Evolutionary conservation across 345 rosid species (phyloP), one percentile per base, ranked within the genome.

Genomic region (Geranium rotundifolium): DNA sequence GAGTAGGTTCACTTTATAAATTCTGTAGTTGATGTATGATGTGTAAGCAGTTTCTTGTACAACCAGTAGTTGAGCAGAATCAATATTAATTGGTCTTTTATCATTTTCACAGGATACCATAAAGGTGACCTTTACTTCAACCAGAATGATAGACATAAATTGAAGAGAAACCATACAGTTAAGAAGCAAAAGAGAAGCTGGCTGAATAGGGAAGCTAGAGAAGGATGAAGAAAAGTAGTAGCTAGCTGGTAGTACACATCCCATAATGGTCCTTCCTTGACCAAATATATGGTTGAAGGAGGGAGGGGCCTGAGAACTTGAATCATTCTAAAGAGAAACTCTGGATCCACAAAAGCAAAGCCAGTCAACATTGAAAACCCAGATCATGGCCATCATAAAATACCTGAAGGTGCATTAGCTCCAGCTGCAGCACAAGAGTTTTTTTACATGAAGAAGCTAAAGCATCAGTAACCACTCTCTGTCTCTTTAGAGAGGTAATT

Each of bases 81-180:
- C 55, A 37, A 41, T 50, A 56, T 39, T 19, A 16, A 29, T 34
- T 30, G 6, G 39, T 34, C 7, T 17, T 68, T 58, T 9, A 62
- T 29, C 19, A 29, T 20, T 29, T 29, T 34, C n/a, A 34, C 20
- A 90, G 99, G 97, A 90, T 70, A 86, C 95, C 30, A 90, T 85
- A 86, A 93, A 93, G 82, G 77, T 56, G 96, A 93, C 64, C 88
- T 93, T 70, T 88, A 93, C 77, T 82, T 88, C 79, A 84, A 84
- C 81, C 73, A 90, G 60, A 83, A 73, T 10, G 86, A 90, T 73
- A 90, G 83, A 17, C 66, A 76, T 20, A 85, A 76, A 23, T 3
- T 29, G 64, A 80, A n/a, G n/a, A n/a, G n/a, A n/a, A n/a, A n/a
- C n/a, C n/a, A n/a, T n/a, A n/a, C n/a, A n/a, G n/a, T n/a, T n/a